phyloP scores from a whole-genome alignment of 208 protist genomes.

The Trypanosoma congolense region DNA sequence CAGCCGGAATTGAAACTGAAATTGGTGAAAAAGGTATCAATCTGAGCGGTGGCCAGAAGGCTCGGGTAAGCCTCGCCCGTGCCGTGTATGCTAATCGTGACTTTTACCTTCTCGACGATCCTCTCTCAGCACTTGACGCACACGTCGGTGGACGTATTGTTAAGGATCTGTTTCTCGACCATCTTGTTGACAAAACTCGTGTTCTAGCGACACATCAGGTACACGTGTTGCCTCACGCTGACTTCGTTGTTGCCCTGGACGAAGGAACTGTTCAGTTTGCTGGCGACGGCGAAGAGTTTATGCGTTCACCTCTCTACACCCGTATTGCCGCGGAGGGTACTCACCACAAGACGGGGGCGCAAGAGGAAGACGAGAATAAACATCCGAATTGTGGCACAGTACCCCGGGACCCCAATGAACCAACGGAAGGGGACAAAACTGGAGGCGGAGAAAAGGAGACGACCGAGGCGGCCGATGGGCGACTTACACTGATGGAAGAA shows the following conservation, averaged over 20 bases:
- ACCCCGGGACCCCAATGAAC: neutral
- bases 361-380: constrained; percentile 7
- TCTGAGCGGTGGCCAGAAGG: constrained; percentile 87
- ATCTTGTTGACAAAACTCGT: constrained; percentile 71
- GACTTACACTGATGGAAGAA: constrained; percentile 51
- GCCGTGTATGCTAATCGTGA: constrained; percentile 83
- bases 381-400: neutral
- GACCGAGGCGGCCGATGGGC: neutral
- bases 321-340: constrained; percentile 34
- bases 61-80: constrained; percentile 78
- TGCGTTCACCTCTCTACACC: constrained; percentile 29
- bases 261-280: constrained; percentile 45
- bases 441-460: neutral
- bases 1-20: constrained; percentile 82
- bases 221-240: constrained; percentile 75
- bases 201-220: constrained; percentile 93
- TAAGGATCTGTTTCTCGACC: constrained; percentile 40
- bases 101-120: constrained; percentile 90
- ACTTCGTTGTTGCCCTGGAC: constrained; percentile 85
- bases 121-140: constrained; percentile 90
- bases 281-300: constrained; percentile 27
- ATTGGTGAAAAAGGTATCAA: constrained; percentile 87
- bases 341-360: neutral
- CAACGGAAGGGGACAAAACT: neutral
- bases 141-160: constrained; percentile 63